These are phyloP conservation scores for Eimeria maxima DNA, from an alignment of 169 alveolate genomes.

Conservation along the genomic window DNA sequence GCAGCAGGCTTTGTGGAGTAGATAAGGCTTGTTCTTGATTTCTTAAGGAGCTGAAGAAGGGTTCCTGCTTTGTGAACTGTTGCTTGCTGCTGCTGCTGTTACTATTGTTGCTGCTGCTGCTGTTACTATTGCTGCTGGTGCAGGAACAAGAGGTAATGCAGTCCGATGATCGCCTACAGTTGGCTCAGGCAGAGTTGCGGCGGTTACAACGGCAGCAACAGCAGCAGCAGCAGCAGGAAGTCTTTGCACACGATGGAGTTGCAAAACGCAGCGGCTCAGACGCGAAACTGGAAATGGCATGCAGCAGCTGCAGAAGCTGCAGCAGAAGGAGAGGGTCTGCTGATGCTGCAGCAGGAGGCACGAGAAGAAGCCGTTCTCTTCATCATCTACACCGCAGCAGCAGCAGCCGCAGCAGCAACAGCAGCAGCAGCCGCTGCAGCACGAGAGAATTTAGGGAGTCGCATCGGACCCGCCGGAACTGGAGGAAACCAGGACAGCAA, in stretches of 20 bases:
- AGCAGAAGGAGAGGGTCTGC: neutral
- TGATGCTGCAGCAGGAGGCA: slow-evolving; percentile 38
- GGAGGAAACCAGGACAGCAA: neutral
- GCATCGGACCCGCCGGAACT: neutral
- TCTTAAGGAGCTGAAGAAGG: neutral
- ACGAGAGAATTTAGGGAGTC: neutral
- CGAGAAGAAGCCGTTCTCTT: neutral
- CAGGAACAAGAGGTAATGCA: slow-evolving; percentile 28
- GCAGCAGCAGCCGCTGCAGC: slow-evolving; percentile 51
- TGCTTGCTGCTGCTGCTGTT: slow-evolving; percentile 23
- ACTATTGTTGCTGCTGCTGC: slow-evolving; percentile 36
- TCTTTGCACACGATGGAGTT: neutral
- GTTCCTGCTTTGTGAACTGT: neutral
- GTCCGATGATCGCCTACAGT: slow-evolving; percentile 21
- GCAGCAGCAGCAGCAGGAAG: slow-evolving; percentile 48
- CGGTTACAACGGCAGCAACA: slow-evolving; percentile 41
- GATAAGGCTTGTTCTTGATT: neutral
- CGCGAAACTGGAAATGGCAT: neutral
- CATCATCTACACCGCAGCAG: slow-evolving; percentile 2
- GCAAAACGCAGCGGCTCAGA: neutral
- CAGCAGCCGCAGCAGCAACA: neutral
- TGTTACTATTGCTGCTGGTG: slow-evolving; percentile 43
- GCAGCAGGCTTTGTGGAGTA: neutral
- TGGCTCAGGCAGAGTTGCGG: neutral
- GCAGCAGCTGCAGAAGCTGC: neutral